A percentile compares a stretch with the other conserved stretches of the same genome.
Conservation (phyloP, 805 yeast species). For the Kodamaea restingae region DNA sequence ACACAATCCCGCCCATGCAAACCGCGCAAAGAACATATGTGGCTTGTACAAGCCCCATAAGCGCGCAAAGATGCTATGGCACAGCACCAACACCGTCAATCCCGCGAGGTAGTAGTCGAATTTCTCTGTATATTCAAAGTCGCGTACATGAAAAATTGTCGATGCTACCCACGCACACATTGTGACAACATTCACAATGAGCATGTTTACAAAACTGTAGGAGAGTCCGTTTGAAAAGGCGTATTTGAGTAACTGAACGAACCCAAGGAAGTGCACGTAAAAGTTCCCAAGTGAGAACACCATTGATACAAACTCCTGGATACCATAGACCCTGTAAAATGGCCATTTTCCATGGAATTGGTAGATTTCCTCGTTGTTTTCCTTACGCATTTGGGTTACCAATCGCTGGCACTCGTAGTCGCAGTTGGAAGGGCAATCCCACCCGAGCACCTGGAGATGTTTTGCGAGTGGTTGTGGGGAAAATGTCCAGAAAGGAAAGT, state of each 20-base stretch:
- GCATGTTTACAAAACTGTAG: conserved; percentile 24
- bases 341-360: conserved; percentile 99
- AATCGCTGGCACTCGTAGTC: conserved; percentile 89
- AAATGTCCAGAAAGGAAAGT: conserved; percentile 33
- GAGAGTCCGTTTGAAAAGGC: conserved; percentile 2
- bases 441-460: conserved; percentile 42
- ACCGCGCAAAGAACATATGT: conserved; percentile 19
- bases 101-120: conserved; percentile 94
- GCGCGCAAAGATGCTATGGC: conserved; percentile 63
- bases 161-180: conserved; percentile 88
- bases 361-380: conserved; percentile 47
- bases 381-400: conserved; percentile 54
- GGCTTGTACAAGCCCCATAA: conserved; percentile 54
- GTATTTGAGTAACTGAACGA: conserved; percentile 10
- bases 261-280: conserved; percentile 23
- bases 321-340: conserved; percentile 67
- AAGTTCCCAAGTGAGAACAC: conserved; percentile 61
- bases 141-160: conserved; percentile 84
- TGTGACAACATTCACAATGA: conserved; percentile 57
- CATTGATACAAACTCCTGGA: conserved; percentile 81
- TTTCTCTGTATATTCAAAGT: conserved; percentile 72
- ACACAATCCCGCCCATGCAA: conserved; percentile 39
- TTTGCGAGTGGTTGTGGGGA: conserved; percentile 36
- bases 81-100: conserved; percentile 74
- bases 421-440: conserved; percentile 55